These are phyloP conservation scores for Vanderwaltozyma tropicalis DNA, from an alignment of 805 yeast species.

Conservation along the genomic window DNA sequence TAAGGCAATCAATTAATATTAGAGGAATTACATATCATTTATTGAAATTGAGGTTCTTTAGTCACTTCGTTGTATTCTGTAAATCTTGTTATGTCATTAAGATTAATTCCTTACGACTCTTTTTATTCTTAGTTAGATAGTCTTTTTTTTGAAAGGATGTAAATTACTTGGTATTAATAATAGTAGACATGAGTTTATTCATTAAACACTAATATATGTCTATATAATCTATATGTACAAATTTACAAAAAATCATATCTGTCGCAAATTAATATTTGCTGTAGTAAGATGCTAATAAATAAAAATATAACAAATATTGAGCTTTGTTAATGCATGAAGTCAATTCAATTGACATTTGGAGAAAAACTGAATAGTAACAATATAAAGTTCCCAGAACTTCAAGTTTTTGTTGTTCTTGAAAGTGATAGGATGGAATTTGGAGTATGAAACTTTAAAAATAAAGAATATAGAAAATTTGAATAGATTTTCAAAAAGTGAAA, in stretches of 20 bases:
- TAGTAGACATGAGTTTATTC: not conserved
- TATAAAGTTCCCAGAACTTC: not conserved
- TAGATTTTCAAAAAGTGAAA: not conserved
- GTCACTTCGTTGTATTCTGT: no score
- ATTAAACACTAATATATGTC: not conserved
- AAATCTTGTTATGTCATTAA: no score
- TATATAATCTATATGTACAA: not conserved
- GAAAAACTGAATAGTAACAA: not conserved
- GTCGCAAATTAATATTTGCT: no score
- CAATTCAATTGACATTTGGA: constrained; percentile 23
- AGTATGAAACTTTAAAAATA: not conserved
- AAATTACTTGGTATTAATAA: not conserved
- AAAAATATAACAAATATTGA: not conserved
- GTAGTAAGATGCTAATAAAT: no score
- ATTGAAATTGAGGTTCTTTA: no score
- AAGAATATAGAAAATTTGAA: constrained; percentile 7
- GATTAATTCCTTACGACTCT: no score
- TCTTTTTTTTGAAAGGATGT: no score
- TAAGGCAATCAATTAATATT: no score
- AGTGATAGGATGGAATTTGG: not conserved
- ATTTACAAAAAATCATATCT: not conserved
- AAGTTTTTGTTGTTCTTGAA: not conserved
- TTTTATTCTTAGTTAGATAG: no score
- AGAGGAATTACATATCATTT: no score
- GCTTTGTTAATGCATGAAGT: constrained; percentile 7